Conservation (phyloP, 2,329 filamentous ascomycete species). For the Alternaria sp. region DNA sequence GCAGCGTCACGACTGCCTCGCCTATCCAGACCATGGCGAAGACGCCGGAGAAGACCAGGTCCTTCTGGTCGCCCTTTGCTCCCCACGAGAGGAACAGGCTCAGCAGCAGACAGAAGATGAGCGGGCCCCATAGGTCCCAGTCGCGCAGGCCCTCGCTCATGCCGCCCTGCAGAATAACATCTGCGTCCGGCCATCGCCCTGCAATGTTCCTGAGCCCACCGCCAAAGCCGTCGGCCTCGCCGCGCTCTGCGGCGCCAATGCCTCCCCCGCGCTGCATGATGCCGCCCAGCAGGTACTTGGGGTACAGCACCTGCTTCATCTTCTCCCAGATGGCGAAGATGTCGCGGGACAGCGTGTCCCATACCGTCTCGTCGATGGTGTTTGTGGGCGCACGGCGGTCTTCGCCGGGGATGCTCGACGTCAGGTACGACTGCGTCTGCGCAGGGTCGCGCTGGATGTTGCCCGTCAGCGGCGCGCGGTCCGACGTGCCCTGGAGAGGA, state of each 20-base stretch:
- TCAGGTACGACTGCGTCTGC: constrained; percentile 81
- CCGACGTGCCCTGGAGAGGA: constrained; percentile 71
- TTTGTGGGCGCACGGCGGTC: constrained; percentile 88
- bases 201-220: constrained; percentile 61
- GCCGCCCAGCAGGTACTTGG: constrained; percentile 84
- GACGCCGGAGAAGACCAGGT: constrained; percentile 90
- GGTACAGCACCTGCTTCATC: constrained; percentile 95
- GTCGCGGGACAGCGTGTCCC: constrained; percentile 94
- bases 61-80: constrained; percentile 79
- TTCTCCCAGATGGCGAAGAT: constrained; percentile 95
- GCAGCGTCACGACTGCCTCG: constrained; percentile 93
- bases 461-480: constrained; percentile 81
- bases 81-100: constrained; percentile 87
- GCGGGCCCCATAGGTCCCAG: constrained; percentile 97
- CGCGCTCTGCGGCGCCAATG: constrained; percentile 63
- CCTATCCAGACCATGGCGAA: constrained; percentile 98
- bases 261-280: constrained; percentile 66
- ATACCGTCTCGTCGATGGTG: constrained; percentile 96
- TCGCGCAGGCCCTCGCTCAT: constrained; percentile 92
- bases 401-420: constrained; percentile 87
- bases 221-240: constrained; percentile 54
- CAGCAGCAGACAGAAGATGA: constrained; percentile 90
- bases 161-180: constrained; percentile 67
- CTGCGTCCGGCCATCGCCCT: constrained; percentile 71
- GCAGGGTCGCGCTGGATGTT: constrained; percentile 68